Base-by-base conservation (phyloP, 164 flowering plant species). In the Protea cynaroides region DNA sequence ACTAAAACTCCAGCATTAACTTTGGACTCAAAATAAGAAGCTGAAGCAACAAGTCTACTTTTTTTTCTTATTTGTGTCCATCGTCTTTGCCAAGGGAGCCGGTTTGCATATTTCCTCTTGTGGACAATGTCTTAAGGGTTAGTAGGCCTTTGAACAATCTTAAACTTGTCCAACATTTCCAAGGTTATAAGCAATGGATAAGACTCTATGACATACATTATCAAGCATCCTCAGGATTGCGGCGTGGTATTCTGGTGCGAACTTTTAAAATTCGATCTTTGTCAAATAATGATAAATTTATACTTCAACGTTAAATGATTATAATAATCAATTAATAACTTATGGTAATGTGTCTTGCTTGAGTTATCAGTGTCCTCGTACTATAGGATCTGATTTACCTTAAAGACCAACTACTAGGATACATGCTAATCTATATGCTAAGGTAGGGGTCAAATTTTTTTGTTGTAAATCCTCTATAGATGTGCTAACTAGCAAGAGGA, bases 121-220 rank as follows among this genome's bases (percentile, higher is more conserved):
- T 85, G 76, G 98, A 96, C 67, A 86, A 86, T 60, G 74, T 87
- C 49, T 74, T 93, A 64, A 80, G 90, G 74, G 76, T 93, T 49
- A 21, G 59, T 8, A 61, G 73, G 70, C 77, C 72, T 43, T 65
- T n/a, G n/a, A n/a, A n/a, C 71, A 66, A 65, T 76, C n/a, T n/a
- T 69, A 61, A 78, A 82, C 66, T 78, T 59, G 70, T 71, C 46
- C 73, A 78, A 23, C 78, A 68, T 29, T 60, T 76, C 51, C 71
- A 80, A 19, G 72, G 56, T 21, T 14, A 61, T 63, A 83, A 87
- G 43, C 77, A 74, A 67, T 93, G 96, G 98, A 80, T 86, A 64
- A 84, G 81, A 67, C 56, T 90, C 69, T 37, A 76, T 24, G 74
- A 82, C 54, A 46, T 90, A 7, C 65, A 38, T 1, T 81, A 74